These are phyloP conservation scores for Pichia paraexigua DNA, from an alignment of 805 yeast genomes.

Conservation along the genomic window DNA sequence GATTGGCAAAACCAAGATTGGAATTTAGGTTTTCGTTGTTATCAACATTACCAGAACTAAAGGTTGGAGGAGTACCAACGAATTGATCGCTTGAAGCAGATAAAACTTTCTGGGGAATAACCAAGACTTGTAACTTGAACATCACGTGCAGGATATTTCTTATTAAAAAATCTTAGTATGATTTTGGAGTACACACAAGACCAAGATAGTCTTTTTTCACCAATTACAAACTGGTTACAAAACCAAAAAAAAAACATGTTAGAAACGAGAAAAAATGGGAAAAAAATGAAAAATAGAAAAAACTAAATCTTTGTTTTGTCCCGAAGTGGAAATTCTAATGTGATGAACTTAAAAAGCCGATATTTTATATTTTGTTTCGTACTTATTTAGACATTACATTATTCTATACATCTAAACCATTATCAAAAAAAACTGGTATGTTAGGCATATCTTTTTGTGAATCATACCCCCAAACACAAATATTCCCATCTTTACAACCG, in stretches of 20 bases:
- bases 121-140: constrained; percentile 14
- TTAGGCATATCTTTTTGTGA: constrained; percentile 9
- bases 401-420: constrained; percentile 10
- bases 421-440: constrained; percentile 13
- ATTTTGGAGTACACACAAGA: background rate
- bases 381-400: too few species aligned
- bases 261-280: background rate
- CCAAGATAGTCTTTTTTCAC: background rate
- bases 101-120: constrained; percentile 10
- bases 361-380: too few species aligned
- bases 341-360: background rate
- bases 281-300: background rate
- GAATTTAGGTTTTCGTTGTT: background rate
- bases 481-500: constrained; percentile 64
- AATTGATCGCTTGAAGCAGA: background rate
- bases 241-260: background rate
- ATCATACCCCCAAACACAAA: constrained; percentile 47
- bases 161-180: background rate
- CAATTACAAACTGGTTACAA: background rate
- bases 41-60: background rate
- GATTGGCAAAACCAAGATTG: background rate
- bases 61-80: background rate
- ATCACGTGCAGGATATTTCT: background rate
- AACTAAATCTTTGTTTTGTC: background rate
- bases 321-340: background rate